Percentiles rank a stretch among this genome's conserved stretches.
Conservation (phyloP, 805 yeast species). For the Starmera dryadoides region DNA sequence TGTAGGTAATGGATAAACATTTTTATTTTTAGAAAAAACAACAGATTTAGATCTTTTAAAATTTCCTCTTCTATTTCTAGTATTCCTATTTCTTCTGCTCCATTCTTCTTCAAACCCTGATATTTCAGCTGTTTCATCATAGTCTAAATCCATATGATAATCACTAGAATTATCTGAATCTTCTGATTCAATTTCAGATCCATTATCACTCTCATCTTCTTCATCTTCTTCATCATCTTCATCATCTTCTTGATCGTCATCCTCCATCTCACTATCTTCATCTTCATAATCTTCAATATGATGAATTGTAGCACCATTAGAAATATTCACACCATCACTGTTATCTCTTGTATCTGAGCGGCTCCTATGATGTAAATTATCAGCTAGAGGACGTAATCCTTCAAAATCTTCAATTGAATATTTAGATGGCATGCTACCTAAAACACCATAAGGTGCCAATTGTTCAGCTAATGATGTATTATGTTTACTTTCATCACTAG, state of each 20-base stretch:
- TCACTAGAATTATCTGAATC: background rate
- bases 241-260: background rate
- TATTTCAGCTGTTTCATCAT: constrained; percentile 1
- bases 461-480: constrained; percentile 3
- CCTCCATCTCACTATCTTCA: constrained; percentile 5
- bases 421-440: constrained; percentile 15
- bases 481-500: constrained; percentile 1
- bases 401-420: constrained; percentile 4
- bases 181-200: background rate
- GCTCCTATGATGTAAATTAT: background rate
- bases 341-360: background rate
- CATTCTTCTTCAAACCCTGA: constrained; percentile 6
- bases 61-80: constrained; percentile 21
- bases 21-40: background rate
- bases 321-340: background rate
- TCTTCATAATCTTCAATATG: background rate
- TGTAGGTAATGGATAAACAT: constrained; percentile 14
- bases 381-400: background rate
- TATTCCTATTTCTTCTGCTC: constrained; percentile 4
- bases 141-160: constrained; percentile 2
- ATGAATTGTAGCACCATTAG: background rate
- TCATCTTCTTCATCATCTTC: constrained; percentile 3
- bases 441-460: constrained; percentile 9
- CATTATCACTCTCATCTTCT: background rate
- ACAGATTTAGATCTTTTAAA: background rate